These are phyloP conservation scores for Pulveroboletus sp. DNA, from an alignment of 768 basidiomycete genomes.

Conservation along the genomic window DNA sequence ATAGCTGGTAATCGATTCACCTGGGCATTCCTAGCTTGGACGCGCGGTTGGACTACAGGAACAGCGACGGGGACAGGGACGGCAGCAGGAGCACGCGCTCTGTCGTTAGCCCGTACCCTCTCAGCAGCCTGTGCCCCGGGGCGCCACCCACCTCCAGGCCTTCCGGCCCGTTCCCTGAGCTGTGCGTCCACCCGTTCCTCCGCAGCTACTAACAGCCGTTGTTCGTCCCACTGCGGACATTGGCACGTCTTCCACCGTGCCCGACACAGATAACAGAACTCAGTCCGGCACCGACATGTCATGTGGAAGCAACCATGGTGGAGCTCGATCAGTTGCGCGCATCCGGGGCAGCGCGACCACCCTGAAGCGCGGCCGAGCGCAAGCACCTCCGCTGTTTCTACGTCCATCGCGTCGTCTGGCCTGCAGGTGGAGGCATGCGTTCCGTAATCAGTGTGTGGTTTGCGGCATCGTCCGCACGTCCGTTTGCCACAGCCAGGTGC, in stretches of 20 bases:
- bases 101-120: neutral
- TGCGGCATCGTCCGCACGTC: conserved; percentile 28
- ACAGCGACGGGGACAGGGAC: neutral
- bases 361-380: conserved; percentile 24
- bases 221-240: conserved; percentile 68
- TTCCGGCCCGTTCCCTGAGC: conserved; percentile 32
- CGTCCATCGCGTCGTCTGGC: conserved; percentile 22
- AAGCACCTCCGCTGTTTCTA: conserved; percentile 27
- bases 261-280: conserved; percentile 48
- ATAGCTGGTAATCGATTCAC: neutral
- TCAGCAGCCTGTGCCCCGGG: conserved; percentile 23
- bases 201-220: conserved; percentile 35
- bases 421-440: conserved; percentile 27
- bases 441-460: conserved; percentile 19
- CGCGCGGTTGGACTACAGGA: neutral
- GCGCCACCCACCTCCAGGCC: conserved; percentile 26
- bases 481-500: conserved; percentile 15
- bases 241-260: conserved; percentile 59
- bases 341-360: conserved; percentile 40
- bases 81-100: neutral
- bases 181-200: conserved; percentile 41
- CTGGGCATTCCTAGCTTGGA: neutral
- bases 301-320: conserved; percentile 38
- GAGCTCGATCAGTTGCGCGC: conserved; percentile 37
- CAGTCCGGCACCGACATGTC: conserved; percentile 36